Base-by-base conservation (phyloP, 306 rosid genomes). In the Dalbergia oliveri region DNA sequence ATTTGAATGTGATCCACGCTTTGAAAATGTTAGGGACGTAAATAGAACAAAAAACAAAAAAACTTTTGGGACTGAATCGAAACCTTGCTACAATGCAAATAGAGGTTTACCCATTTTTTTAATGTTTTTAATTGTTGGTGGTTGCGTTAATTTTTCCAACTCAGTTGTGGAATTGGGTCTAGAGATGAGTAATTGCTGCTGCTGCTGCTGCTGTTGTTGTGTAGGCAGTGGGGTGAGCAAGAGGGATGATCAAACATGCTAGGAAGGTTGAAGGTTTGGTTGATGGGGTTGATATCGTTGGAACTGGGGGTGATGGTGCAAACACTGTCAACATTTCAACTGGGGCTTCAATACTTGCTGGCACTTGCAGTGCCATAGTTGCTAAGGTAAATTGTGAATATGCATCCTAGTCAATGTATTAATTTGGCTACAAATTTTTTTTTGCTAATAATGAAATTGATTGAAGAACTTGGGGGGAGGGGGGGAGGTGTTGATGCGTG, bases 271-370 rank as follows among this genome's bases (percentile, higher is more conserved):
- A 88, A 65, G 98, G 94, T 73, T 88, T 95, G 73, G 81, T 23
- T 51, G 93, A 95, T 76, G 98, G 82, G 2, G 93, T 93, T 61
- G 99, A 95, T 88, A 95, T 95, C 16, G 96, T 93, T 62, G 99
- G 99, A 81, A 95, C 97, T 0, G 97, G 99, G 73, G 97, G 96
- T 23, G 97, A 93, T 69, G 97, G 99, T 18, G 97, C 96, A 73
- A 89, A 95, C 88, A 95, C 99, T 0, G 98, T 95, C 1, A 95
- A 95, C 79, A 95, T 95, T 75, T 95, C 99, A 19, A 95, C 98
- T 0, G 99, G 99, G 69, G 85, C 99, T 75, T 86, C 98, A 1
- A 89, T 95, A 79, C 95, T 95, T 49, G 88, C 99, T 57, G 98
- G 97, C 16, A 96, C 99, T 64, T 93, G 98, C 39, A 97, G 99